These are phyloP conservation scores for Lepidium africanum DNA, from an alignment of 345 rosid species.

Conservation along the genomic window DNA sequence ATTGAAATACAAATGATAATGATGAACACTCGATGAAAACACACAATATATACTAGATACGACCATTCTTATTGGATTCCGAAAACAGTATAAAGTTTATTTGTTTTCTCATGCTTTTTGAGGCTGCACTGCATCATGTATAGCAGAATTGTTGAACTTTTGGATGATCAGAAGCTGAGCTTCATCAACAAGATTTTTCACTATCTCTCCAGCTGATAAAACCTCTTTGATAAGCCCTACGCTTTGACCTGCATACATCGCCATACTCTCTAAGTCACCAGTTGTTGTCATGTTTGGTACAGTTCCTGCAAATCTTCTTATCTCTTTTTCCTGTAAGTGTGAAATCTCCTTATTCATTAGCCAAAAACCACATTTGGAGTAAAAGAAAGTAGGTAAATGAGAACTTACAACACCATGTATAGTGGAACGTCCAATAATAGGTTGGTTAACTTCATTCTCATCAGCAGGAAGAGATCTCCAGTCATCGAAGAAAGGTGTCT, in stretches of 20 bases:
- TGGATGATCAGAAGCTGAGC: conserved; percentile 48
- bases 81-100: not conserved
- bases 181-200: conserved; percentile 54
- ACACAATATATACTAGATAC: not conserved
- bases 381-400: not conserved
- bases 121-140: conserved; percentile 1
- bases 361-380: not conserved
- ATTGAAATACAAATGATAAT: not conserved
- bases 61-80: conserved; percentile 2
- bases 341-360: not conserved
- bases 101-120: not conserved
- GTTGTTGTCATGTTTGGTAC: conserved; percentile 63
- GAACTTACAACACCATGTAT: conserved; percentile 56
- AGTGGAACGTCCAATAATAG: conserved; percentile 60
- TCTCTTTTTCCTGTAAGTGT: conserved; percentile 57
- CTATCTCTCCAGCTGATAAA: conserved; percentile 63
- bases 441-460: conserved; percentile 62
- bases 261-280: conserved; percentile 88
- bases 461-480: conserved; percentile 51
- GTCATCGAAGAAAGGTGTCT: conserved; percentile 57
- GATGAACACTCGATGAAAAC: not conserved
- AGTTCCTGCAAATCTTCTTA: conserved; percentile 56
- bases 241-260: conserved; percentile 82
- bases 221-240: conserved; percentile 74
- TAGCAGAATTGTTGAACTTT: conserved; percentile 17